Evolutionary conservation across 1,284 basidiomycete genomes (phyloP), one percentile per base, ranked within the genome.

Genomic region (Boletus mariae): DNA sequence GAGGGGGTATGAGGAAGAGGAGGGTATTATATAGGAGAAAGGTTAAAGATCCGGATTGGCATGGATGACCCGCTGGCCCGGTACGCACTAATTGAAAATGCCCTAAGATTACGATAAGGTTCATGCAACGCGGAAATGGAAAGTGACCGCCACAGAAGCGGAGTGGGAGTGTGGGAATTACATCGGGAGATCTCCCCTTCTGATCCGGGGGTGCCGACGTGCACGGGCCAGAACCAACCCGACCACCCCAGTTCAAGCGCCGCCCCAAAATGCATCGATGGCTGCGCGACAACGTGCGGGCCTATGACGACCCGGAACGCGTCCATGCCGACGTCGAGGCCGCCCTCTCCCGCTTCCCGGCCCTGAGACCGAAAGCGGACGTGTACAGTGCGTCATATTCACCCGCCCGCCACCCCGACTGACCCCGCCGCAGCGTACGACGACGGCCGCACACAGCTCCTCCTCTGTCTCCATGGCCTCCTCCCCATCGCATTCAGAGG

Each of bases 401-500:
- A 15, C 51, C 2, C 28, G 15, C 3, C 7, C 35, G 2, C 43
- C 12, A n/a, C 11, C 17, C 26, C 40, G 11, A 31, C 28, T 31
- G n/a, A 41, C 38, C 17, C 42, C 45, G 44, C 28, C 32, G 10
- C 59, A 94, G 92, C 90, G 1, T 95, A 91, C 74, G 94, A 99
- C 72, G 94, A 98, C 61, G 96, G 96, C 29, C 84, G 95, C 37
- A 88, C 92, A 0, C 91, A 94, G 63, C 80, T 98, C 8, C 80
- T 99, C 13, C 83, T 99, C 54, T 93, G 90, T 55, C 63, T 98
- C 1, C 90, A 95, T 62, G 97, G 97, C 10, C 85, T 98, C 1
- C 77, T 99, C 0, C 95, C 94, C 1, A 95, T 99, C 59, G 70
- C 79, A 0, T 98, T 85, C 72, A 82, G 87, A 48, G 75, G 78